Evolutionary conservation across 1,139 yeast genomes (phyloP).

Genomic region (Saccharomycopsis crataegensis): DNA sequence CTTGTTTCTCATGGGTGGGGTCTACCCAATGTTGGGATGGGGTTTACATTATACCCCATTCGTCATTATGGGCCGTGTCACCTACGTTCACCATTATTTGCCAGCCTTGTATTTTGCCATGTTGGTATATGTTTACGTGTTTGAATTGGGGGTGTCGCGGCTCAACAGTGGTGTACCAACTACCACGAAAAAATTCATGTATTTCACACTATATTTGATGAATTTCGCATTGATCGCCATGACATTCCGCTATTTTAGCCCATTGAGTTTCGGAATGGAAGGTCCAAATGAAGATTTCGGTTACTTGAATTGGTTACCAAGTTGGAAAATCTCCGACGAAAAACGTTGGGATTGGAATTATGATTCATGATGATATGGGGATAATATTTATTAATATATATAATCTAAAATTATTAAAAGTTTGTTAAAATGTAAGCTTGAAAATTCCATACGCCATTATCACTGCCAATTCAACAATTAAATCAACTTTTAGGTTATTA

Average conservation of each 20-base stretch:
- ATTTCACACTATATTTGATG: constrained; percentile 29
- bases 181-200: constrained; percentile 4
- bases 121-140: constrained; percentile 59
- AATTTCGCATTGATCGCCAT: constrained; percentile 55
- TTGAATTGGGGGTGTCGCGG: constrained; percentile 39
- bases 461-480: neutral
- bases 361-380: neutral
- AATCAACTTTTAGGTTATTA: neutral
- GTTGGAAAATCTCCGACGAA: constrained; percentile 51
- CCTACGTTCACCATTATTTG: constrained; percentile 74
- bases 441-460: neutral
- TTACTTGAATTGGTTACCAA: constrained; percentile 64
- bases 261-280: constrained; percentile 82
- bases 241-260: constrained; percentile 64
- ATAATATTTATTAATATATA: neutral
- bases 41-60: constrained; percentile 64
- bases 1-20: constrained; percentile 43
- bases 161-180: neutral
- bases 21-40: constrained; percentile 66
- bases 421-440: neutral
- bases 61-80: constrained; percentile 72
- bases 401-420: neutral
- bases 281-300: constrained; percentile 64
- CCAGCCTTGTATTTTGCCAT: constrained; percentile 78
- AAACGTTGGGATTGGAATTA: neutral